Evolutionary conservation across 2,329 filamentous ascomycete species (phyloP), one percentile per base, ranked within the genome.

Genomic region (Rachicladosporium sp.): DNA sequence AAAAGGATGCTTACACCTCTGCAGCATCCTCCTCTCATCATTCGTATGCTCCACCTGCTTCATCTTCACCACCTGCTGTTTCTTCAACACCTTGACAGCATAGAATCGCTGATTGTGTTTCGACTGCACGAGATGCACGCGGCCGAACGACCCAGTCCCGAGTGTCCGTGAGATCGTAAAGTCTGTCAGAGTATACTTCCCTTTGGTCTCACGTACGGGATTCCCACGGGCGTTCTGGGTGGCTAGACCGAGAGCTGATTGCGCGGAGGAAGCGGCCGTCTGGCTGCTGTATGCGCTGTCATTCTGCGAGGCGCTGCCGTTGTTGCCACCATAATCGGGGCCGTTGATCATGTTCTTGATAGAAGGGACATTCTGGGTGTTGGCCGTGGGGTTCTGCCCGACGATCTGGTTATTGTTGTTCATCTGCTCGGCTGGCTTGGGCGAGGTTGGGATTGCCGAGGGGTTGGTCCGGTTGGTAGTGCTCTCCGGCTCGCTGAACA

Each of bases 1-100:
- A 66, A 98, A 98, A 9, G 91, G 88, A 64, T 98, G 89, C 63
- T 95, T 93, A 61, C 96, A 91, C 61, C 93, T 83, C 60, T 86
- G 84, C 55, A 98, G 68, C 91, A 98, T 98, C 53, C 76, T 78
- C 50, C 91, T 76, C 69, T 98, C 91, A 64, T 98, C 91, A 58
- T 98, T 98, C 50, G 91, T 98, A 67, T 98, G 91, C 65, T 98
- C 91, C 45, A 98, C 87, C 65, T 98, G 91, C 75, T 98, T 98
- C 91, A 98, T 96, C 70, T 94, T 94, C 63, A 98, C 87, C 40
- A 98, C 89, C 66, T 98, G 91, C 36, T 80, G 80, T 73, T 98
- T 98, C 64, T 98, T 98, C 64, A 98, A 68, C 49, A 98, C 91
- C 68, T 98, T 98, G 65, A 98, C 81, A 34, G 91, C 91, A 66